Percentiles rank a stretch among this genome's conserved stretches.
phyloP scores from a whole-genome alignment of 129 eudicot genomes.

The Chrysanthemum makinoi region DNA sequence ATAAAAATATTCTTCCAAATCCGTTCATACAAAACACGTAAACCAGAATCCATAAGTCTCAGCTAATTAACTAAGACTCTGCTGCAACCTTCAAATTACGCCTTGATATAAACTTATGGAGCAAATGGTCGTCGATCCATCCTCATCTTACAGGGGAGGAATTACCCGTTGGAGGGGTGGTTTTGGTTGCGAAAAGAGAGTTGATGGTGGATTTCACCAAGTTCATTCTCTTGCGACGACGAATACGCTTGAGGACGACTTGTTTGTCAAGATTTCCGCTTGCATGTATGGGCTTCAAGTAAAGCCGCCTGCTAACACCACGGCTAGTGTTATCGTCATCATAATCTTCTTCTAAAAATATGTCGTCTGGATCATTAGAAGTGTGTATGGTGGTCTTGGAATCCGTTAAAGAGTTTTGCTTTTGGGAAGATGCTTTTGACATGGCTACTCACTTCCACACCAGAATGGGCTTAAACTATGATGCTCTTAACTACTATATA shows the following conservation, averaged over 20 bases:
- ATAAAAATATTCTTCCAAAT: not conserved
- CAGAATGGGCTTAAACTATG: constrained; percentile 17
- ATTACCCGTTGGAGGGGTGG: not conserved
- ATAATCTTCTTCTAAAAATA: constrained; percentile 8
- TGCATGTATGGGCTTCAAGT: constrained; percentile 7
- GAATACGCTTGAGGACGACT: constrained; percentile 60
- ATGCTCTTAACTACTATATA: constrained; percentile 19
- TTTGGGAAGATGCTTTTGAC: constrained; percentile 25
- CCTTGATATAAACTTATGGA: constrained; percentile 28
- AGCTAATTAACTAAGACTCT: not conserved
- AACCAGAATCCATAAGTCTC: not conserved
- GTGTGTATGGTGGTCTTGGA: constrained; percentile 1
- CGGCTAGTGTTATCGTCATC: not conserved
- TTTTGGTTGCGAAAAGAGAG: constrained; percentile 32
- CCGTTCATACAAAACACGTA: not conserved
- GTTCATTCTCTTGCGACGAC: constrained; percentile 57
- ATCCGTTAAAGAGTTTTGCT: constrained; percentile 18
- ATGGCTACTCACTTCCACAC: constrained; percentile 5
- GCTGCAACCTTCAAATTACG: not conserved
- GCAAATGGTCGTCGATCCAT: constrained; percentile 75
- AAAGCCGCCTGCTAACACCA: constrained; percentile 17
- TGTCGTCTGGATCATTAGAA: constrained; percentile 10
- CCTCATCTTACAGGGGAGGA: constrained; percentile 23
- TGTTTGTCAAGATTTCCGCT: constrained; percentile 43
- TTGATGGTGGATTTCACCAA: constrained; percentile 37